A percentile compares a stretch with the other conserved stretches of the same genome.
Conservation (phyloP, 73 alveolate species). For the Tetrahymena thermophila region DNA sequence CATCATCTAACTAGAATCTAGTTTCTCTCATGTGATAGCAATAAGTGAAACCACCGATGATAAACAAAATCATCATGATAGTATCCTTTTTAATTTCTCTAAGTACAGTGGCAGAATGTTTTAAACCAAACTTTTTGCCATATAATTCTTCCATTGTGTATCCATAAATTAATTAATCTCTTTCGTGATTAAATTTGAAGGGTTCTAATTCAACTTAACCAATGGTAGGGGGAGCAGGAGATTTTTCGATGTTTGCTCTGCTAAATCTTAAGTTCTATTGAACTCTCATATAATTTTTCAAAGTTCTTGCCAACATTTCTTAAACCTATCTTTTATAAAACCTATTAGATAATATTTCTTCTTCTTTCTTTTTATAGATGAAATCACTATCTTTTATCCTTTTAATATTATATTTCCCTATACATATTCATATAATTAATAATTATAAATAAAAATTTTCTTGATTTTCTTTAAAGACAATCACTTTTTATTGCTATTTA, state of each 20-base stretch:
- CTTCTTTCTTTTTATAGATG: background rate
- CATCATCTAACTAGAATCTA: background rate
- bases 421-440: background rate
- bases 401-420: background rate
- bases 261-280: background rate
- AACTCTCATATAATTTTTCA: background rate
- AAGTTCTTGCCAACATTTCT: background rate
- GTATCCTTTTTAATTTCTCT: conserved; percentile 30
- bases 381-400: background rate
- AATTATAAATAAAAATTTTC: background rate
- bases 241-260: background rate
- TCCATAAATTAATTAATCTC: conserved; percentile 33
- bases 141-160: conserved; percentile 45
- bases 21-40: background rate
- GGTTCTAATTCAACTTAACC: conserved; percentile 30
- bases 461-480: background rate
- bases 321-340: background rate
- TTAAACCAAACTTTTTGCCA: conserved; percentile 33
- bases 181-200: conserved; percentile 37
- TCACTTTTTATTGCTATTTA: background rate
- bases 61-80: background rate
- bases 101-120: conserved; percentile 23
- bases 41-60: background rate
- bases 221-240: background rate
- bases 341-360: background rate